Conservation (phyloP, 2,329 filamentous ascomycete species). For the Aschersonia sp. region DNA sequence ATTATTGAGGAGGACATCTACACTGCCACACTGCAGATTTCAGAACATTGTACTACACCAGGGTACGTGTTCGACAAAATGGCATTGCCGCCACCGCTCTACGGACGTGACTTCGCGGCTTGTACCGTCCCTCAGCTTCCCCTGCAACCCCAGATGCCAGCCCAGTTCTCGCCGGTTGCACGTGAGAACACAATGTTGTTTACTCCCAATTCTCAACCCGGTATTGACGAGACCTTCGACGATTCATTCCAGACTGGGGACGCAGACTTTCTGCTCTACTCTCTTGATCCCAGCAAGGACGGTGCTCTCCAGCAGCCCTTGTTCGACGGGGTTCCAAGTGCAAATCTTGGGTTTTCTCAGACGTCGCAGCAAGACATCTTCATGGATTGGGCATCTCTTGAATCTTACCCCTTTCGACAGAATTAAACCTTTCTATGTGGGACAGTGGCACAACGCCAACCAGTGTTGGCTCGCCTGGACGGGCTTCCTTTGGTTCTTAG, state of each 20-base stretch:
- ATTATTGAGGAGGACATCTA: slow-evolving; percentile 47
- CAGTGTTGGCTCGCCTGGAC: background rate
- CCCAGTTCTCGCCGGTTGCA: slow-evolving; percentile 54
- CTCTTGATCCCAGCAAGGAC: slow-evolving; percentile 25
- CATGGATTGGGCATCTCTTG: slow-evolving; percentile 20
- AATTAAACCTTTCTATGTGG: background rate
- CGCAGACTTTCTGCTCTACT: slow-evolving; percentile 53
- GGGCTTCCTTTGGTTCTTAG: too few relatives aligned
- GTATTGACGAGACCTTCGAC: slow-evolving; percentile 52
- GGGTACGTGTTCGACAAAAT: slow-evolving; percentile 29
- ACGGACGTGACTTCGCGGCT: slow-evolving; percentile 7
- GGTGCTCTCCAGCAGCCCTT: slow-evolving; percentile 29
- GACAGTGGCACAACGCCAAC: background rate
- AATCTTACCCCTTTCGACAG: background rate
- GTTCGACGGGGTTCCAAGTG: slow-evolving; percentile 35
- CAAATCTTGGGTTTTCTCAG: slow-evolving; percentile 37
- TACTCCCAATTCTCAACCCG: slow-evolving; percentile 46
- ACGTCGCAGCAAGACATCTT: slow-evolving; percentile 36
- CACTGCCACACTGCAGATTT: slow-evolving; percentile 40
- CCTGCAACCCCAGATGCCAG: slow-evolving; percentile 11
- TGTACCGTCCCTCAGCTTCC: slow-evolving; percentile 9
- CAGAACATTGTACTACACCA: slow-evolving; percentile 27
- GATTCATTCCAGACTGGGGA: slow-evolving; percentile 32
- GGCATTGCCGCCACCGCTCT: slow-evolving; percentile 24
- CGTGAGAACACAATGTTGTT: slow-evolving; percentile 56